Conservation (phyloP, 2,329 filamentous ascomycete genomes). For the Aspergillus sojae region DNA sequence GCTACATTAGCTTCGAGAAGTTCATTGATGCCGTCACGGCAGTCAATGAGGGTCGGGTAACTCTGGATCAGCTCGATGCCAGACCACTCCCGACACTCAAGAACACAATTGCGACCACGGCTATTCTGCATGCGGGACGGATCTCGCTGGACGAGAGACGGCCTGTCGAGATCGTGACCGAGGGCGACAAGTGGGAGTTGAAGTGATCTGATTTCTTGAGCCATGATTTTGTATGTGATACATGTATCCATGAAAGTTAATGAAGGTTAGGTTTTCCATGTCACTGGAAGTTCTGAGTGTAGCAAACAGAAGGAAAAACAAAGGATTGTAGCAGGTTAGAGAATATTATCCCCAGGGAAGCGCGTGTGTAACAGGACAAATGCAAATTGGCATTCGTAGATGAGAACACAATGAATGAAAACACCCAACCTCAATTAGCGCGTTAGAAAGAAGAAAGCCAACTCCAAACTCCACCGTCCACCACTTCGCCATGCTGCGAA, state of each 20-base stretch:
- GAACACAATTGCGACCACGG: conserved; percentile 90
- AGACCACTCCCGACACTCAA: conserved; percentile 80
- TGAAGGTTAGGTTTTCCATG: neutral
- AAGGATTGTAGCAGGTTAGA: neutral
- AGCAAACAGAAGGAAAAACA: neutral
- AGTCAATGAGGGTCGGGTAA: conserved; percentile 73
- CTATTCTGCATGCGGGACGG: conserved; percentile 85
- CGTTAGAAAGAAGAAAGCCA: conserved; percentile 1
- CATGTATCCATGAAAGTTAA: neutral
- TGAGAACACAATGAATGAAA: neutral
- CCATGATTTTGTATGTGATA: neutral
- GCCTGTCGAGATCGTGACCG: conserved; percentile 68
- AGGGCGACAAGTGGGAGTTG: conserved; percentile 63
- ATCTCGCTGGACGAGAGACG: conserved; percentile 81
- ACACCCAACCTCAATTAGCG: neutral
- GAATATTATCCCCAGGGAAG: neutral
- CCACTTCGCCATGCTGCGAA: conserved; percentile 18
- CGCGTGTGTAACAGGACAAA: neutral
- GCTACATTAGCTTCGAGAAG: conserved; percentile 93
- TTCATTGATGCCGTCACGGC: conserved; percentile 85
- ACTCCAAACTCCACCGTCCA: conserved; percentile 9
- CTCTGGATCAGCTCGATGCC: conserved; percentile 74
- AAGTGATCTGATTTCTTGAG: conserved; percentile 40
- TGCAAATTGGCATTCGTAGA: neutral
- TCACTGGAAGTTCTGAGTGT: neutral